phyloP scores from a whole-genome alignment of 177 flowering plant genomes.

The Vitis hybrid region DNA sequence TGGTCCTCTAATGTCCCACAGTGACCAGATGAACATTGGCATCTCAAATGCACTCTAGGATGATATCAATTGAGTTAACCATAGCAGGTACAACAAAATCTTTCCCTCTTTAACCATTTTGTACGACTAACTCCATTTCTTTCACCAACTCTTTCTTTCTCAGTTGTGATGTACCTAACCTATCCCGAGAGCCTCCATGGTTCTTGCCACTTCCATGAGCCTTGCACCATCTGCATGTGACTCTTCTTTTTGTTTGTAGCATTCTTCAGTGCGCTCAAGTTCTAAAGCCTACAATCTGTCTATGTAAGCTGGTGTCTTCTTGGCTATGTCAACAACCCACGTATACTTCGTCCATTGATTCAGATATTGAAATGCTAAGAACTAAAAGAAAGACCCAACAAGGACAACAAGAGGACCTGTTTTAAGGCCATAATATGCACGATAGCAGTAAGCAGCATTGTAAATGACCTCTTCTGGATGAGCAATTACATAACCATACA shows the following conservation, averaged over 20 bases:
- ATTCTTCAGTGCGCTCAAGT: constrained; percentile 83
- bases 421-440: constrained; percentile 91
- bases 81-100: too few relatives aligned
- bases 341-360: constrained; percentile 85
- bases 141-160: too few relatives aligned
- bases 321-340: constrained; percentile 89
- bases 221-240: constrained; percentile 50
- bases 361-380: constrained; percentile 85
- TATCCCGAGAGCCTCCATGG: too few relatives aligned
- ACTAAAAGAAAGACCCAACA: constrained; percentile 79
- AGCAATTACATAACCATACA: constrained; percentile 93
- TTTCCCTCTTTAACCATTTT: too few relatives aligned
- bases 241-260: constrained; percentile 70
- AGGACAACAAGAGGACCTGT: constrained; percentile 94
- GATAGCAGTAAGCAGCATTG: constrained; percentile 89
- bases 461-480: constrained; percentile 99
- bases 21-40: too few relatives aligned
- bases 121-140: too few relatives aligned
- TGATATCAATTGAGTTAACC: too few relatives aligned
- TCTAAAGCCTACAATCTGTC: constrained; percentile 83
- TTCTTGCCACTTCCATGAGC: too few relatives aligned
- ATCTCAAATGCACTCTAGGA: too few relatives aligned
- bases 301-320: constrained; percentile 93
- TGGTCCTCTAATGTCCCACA: too few relatives aligned
- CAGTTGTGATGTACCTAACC: too few relatives aligned